Conservation (phyloP, 805 yeast genomes). For the Wickerhamiella azyma region DNA sequence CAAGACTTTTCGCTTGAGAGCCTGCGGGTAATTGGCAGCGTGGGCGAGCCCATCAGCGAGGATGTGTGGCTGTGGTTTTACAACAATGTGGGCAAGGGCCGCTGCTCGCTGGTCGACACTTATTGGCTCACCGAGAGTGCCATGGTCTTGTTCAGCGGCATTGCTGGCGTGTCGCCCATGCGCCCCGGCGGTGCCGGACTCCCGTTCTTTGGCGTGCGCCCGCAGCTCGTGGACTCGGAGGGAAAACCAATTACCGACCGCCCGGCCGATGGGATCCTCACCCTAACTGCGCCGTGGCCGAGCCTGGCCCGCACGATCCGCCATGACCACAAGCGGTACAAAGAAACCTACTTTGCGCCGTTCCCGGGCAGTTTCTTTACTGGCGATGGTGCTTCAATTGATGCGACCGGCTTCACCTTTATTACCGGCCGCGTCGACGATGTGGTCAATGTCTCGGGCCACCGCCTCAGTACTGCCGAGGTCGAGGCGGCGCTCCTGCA, state of each 20-base stretch:
- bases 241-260: slow-evolving; percentile 57
- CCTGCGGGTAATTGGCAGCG: slow-evolving; percentile 78
- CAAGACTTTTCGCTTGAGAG: slow-evolving; percentile 49
- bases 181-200: slow-evolving; percentile 78
- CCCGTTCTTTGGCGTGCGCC: slow-evolving; percentile 72
- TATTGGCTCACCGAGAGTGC: slow-evolving; percentile 89
- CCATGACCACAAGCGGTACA: slow-evolving; percentile 57
- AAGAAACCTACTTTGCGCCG: slow-evolving; percentile 73
- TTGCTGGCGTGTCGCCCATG: slow-evolving; percentile 63
- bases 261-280: slow-evolving; percentile 71
- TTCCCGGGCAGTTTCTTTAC: slow-evolving; percentile 74
- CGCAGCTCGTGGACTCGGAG: slow-evolving; percentile 54
- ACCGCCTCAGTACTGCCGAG: slow-evolving; percentile 78
- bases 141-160: slow-evolving; percentile 62
- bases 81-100: slow-evolving; percentile 70
- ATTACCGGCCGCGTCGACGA: slow-evolving; percentile 79
- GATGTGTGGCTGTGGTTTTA: slow-evolving; percentile 96
- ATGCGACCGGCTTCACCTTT: slow-evolving; percentile 74
- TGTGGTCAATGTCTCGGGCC: slow-evolving; percentile 79
- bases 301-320: slow-evolving; percentile 74
- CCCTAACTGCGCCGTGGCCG: slow-evolving; percentile 65
- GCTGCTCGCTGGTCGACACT: slow-evolving; percentile 69
- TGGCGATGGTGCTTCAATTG: slow-evolving; percentile 85
- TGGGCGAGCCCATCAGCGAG: slow-evolving; percentile 92
- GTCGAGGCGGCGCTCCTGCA: slow-evolving; percentile 57